phyloP scores from a whole-genome alignment of 495 filamentous ascomycete genomes.

The Xylaria grammica region DNA sequence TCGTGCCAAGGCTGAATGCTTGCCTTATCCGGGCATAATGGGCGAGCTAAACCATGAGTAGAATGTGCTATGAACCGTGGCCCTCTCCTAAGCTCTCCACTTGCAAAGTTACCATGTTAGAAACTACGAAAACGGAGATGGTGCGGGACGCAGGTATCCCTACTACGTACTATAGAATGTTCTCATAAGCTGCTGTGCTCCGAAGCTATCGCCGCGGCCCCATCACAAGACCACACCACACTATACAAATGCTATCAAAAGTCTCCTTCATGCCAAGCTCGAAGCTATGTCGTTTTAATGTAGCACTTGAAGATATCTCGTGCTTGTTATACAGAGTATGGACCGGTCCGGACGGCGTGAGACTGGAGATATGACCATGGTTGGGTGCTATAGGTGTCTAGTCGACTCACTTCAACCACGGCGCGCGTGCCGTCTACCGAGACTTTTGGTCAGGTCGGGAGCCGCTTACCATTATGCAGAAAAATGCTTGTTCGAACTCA shows the following conservation, averaged over 20 bases:
- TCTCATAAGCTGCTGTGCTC: not conserved
- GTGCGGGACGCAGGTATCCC: not conserved
- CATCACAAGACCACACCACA: not conserved
- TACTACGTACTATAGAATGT: no score
- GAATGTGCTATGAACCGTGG: constrained; percentile 33
- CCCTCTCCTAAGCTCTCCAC: constrained; percentile 9
- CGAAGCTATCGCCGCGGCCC: constrained; percentile 10
- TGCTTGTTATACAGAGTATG: not conserved
- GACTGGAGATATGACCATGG: not conserved
- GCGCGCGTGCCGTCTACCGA: not conserved
- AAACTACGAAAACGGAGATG: constrained; percentile 12
- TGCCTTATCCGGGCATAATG: constrained; percentile 8
- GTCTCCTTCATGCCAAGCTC: not conserved
- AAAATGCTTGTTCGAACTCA: not conserved
- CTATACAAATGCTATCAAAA: not conserved
- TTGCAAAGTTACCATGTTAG: constrained; percentile 1
- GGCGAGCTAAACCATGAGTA: constrained; percentile 35
- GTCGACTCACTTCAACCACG: not conserved
- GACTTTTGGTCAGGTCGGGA: not conserved
- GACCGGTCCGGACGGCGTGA: not conserved
- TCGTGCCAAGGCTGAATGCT: constrained; percentile 18
- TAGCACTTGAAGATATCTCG: not conserved
- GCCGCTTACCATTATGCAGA: constrained; percentile 1
- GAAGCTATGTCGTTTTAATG: not conserved
- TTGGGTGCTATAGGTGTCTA: not conserved